Evolutionary conservation across 2,329 filamentous ascomycete species (phyloP).

Genomic region (Fusarium algeriense): DNA sequence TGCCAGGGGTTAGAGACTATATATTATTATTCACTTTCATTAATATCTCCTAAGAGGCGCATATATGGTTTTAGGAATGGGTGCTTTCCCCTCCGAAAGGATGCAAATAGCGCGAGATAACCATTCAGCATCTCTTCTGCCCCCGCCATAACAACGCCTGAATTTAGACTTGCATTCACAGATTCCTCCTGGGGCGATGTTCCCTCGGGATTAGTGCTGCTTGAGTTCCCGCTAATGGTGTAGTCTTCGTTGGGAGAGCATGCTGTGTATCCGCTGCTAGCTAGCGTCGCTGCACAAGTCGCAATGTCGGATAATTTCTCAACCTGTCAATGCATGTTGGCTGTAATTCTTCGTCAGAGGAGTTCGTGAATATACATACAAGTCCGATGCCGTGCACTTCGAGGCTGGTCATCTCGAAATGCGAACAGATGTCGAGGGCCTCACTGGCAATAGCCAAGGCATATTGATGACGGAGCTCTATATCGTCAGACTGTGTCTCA

Average conservation of each 20-base stretch:
- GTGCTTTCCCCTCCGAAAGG: neutral
- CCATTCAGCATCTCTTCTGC: neutral
- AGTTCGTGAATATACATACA: fast-evolving
- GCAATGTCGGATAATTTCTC: neutral
- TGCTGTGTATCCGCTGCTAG: no score
- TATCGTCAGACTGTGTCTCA: neutral
- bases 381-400: neutral
- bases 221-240: fast-evolving
- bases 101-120: neutral
- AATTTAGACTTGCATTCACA: fast-evolving
- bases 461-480: neutral
- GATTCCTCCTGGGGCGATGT: neutral
- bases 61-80: neutral
- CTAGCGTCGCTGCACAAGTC: neutral
- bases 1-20: no score
- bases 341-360: fast-evolving
- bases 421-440: neutral
- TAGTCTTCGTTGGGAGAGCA: neutral
- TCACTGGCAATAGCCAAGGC: neutral
- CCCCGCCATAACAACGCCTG: fast-evolving
- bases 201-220: fast-evolving
- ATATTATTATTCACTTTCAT: no score
- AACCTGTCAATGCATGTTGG: neutral
- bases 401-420: neutral
- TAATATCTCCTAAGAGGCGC: neutral